Evolutionary conservation across 208 protist species (phyloP).

Genomic region (Leishmania mexicana): DNA sequence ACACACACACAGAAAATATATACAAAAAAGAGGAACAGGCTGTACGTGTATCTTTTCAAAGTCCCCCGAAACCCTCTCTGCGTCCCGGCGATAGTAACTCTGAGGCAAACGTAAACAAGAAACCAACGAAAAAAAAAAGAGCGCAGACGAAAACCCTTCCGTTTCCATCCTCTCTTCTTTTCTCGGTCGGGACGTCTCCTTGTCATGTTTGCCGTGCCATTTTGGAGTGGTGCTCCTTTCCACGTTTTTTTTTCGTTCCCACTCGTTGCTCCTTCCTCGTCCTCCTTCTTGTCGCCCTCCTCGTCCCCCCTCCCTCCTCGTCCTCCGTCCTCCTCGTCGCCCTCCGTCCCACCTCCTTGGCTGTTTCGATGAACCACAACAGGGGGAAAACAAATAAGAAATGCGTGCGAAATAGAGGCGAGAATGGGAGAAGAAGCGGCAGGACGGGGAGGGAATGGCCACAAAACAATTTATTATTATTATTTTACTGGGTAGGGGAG

Average conservation of each 20-base stretch:
- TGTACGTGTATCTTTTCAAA: constrained; percentile 21
- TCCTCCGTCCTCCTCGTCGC: too few relatives aligned
- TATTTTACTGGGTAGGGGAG: not conserved
- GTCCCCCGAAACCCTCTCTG: not conserved
- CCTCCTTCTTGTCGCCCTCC: too few relatives aligned
- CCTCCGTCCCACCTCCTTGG: too few relatives aligned
- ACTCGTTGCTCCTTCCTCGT: not conserved
- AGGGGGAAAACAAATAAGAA: not conserved
- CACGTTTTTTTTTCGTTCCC: not conserved
- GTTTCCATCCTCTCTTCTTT: not conserved
- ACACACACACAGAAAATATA: not conserved
- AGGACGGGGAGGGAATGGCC: not conserved
- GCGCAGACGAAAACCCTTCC: not conserved
- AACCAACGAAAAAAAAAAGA: not conserved
- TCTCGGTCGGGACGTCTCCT: not conserved
- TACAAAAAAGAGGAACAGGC: not conserved
- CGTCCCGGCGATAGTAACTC: not conserved
- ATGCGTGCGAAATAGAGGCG: not conserved
- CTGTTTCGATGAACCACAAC: not conserved
- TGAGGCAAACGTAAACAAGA: not conserved
- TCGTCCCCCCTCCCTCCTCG: too few relatives aligned
- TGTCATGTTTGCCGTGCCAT: not conserved
- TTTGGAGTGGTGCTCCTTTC: not conserved
- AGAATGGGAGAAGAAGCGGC: not conserved
- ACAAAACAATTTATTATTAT: not conserved